phyloP scores from a whole-genome alignment of 2,329 filamentous ascomycete species.

The Aquanectria penicillioides region DNA sequence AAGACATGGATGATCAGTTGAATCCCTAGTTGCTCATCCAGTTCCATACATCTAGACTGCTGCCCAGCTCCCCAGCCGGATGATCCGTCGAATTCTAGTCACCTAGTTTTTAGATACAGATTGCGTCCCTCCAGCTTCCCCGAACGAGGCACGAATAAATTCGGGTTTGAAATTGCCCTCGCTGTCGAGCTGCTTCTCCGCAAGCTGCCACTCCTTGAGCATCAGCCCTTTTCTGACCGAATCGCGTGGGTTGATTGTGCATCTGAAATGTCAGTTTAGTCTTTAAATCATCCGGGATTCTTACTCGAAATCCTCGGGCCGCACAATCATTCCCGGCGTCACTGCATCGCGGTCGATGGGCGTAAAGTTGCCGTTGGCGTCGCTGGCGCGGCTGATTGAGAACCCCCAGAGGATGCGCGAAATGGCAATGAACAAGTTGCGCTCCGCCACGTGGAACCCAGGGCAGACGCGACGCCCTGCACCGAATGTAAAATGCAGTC shows the following conservation, averaged over 20 bases:
- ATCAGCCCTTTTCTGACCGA: background rate
- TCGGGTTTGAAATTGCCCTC: constrained; percentile 1
- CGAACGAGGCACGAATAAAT: background rate
- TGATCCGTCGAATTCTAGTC: no score
- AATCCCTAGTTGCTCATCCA: no score
- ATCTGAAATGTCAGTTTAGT: background rate
- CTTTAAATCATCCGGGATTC: accelerated
- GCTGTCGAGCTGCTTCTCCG: background rate
- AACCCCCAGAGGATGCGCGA: background rate
- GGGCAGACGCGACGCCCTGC: constrained; percentile 2
- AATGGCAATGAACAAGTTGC: constrained; percentile 6
- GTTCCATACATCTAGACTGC: background rate
- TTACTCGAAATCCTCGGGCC: constrained; percentile 5
- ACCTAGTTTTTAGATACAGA: no score
- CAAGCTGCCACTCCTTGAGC: background rate
- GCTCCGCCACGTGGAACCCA: background rate
- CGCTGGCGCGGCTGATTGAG: background rate
- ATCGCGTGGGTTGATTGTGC: background rate
- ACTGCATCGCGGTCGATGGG: constrained; percentile 1
- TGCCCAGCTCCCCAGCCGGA: no score
- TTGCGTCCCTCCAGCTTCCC: no score
- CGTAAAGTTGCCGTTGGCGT: background rate
- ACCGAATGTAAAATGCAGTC: constrained; percentile 1
- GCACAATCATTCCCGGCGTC: background rate
- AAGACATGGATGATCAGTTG: no score